These are phyloP conservation scores for Colletotrichum sp. DNA, from an alignment of 2,329 filamentous ascomycete genomes.

Conservation along the genomic window DNA sequence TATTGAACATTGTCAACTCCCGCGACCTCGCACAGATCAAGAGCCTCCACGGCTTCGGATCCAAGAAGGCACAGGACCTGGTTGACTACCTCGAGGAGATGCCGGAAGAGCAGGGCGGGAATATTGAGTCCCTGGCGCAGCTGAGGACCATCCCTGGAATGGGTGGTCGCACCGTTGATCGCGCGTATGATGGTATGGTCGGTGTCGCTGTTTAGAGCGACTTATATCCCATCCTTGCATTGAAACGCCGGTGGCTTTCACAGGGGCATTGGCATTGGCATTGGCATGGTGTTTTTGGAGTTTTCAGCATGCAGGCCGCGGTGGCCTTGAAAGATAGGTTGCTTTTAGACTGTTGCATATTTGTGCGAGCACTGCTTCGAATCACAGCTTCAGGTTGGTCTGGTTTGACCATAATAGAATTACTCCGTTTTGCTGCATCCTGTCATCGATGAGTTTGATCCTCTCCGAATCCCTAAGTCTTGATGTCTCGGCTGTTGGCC, in stretches of 20 bases:
- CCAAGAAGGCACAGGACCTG: constrained; percentile 71
- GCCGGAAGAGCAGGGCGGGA: constrained; percentile 42
- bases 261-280: constrained; percentile 14
- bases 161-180: constrained; percentile 60
- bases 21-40: constrained; percentile 70
- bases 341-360: constrained; percentile 1
- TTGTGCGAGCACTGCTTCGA: neutral
- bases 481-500: too few species aligned
- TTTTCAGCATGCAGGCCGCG: constrained; percentile 8
- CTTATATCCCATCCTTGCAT: neutral
- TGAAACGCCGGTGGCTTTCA: neutral
- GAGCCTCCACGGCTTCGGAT: constrained; percentile 71
- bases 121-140: constrained; percentile 54
- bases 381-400: neutral
- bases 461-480: too few species aligned
- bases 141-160: constrained; percentile 61
- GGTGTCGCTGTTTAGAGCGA: constrained; percentile 1
- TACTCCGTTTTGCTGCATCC: neutral
- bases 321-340: neutral
- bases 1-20: constrained; percentile 77
- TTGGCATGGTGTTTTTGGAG: constrained; percentile 18
- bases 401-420: neutral
- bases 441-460: neutral
- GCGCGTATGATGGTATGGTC: constrained; percentile 56
- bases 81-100: constrained; percentile 59